phyloP scores from a whole-genome alignment of 257 asterid species.

The Solanum corneliomulleri region DNA sequence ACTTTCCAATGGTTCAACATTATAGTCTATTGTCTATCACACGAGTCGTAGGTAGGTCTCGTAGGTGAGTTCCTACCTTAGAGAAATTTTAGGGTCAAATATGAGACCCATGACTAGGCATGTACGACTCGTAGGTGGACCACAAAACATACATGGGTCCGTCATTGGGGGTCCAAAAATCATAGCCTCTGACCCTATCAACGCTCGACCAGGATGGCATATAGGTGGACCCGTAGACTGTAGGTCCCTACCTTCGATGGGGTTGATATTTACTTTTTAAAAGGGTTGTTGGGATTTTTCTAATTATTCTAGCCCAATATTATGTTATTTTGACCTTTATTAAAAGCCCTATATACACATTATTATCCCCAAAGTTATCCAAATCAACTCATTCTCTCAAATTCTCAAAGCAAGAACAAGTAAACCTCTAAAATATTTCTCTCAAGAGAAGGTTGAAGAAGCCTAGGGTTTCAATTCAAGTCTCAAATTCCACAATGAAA shows the following conservation, averaged over 20 bases:
- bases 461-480: neutral
- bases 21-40: too few relatives aligned
- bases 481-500: neutral
- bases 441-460: neutral
- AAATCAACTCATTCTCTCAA: neutral
- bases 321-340: neutral
- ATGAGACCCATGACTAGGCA: neutral
- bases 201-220: neutral
- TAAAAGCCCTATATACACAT: neutral
- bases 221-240: neutral
- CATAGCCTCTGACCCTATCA: neutral
- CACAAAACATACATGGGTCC: neutral
- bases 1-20: neutral
- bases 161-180: fast-evolving
- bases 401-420: too few relatives aligned
- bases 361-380: neutral
- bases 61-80: neutral
- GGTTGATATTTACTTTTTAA: neutral
- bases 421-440: neutral
- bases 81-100: neutral
- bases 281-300: neutral
- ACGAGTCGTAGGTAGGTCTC: neutral
- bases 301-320: neutral
- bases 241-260: neutral
- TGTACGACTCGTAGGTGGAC: neutral